Conservation (phyloP, 1,284 basidiomycete genomes). For the Macrocystidia cucumis region DNA sequence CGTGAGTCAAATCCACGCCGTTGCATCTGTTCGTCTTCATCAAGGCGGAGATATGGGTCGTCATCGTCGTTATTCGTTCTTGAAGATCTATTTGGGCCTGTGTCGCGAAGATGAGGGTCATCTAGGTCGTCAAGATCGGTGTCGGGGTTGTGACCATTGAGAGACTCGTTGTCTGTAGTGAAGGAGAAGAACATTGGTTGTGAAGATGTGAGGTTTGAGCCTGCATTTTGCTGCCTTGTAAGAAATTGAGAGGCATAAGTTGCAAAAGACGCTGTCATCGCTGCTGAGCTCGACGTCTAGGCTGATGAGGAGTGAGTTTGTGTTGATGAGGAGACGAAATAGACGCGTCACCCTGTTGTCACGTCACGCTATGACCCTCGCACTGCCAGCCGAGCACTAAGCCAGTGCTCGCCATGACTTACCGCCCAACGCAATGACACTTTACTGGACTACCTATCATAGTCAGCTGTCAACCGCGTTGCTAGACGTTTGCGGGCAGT, state of each 20-base stretch:
- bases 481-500: too few relatives aligned
- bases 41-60: conserved; percentile 69
- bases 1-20: conserved; percentile 27
- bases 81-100: conserved; percentile 23
- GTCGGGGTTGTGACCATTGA: conserved; percentile 36
- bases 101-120: conserved; percentile 60
- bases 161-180: conserved; percentile 63
- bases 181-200: conserved; percentile 80
- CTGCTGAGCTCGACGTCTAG: conserved; percentile 12
- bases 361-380: too few relatives aligned
- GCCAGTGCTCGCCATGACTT: too few relatives aligned
- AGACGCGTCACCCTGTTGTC: too few relatives aligned
- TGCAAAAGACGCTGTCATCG: conserved; percentile 50
- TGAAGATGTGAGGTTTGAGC: conserved; percentile 34
- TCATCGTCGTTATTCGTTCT: conserved; percentile 37
- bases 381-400: too few relatives aligned
- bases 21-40: conserved; percentile 39
- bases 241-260: conserved; percentile 64
- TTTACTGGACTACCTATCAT: too few relatives aligned
- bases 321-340: neutral
- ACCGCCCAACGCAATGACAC: too few relatives aligned
- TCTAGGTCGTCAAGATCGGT: conserved; percentile 60
- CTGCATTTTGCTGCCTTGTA: conserved; percentile 37
- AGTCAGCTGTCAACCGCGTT: too few relatives aligned
- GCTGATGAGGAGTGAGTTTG: conserved; percentile 4